Evolutionary conservation across 2,329 filamentous ascomycete species (phyloP).

Genomic region (Gyromitra esculenta): DNA sequence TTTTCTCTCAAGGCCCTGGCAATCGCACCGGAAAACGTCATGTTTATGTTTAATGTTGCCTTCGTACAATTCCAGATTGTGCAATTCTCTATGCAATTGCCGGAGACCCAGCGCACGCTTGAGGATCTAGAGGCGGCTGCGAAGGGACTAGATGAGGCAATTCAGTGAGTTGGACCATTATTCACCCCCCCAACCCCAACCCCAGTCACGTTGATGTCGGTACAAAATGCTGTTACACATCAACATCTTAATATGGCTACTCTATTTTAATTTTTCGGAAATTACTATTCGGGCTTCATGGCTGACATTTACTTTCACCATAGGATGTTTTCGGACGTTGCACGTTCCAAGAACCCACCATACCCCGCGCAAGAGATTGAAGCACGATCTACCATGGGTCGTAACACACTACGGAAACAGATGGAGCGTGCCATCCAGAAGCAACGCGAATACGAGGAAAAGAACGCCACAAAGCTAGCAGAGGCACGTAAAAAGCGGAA

Average conservation of each 20-base stretch:
- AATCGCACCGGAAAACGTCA: slow-evolving; percentile 81
- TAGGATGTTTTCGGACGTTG: slow-evolving; percentile 68
- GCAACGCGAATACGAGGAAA: slow-evolving; percentile 91
- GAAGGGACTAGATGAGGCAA: slow-evolving; percentile 83
- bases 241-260: not conserved
- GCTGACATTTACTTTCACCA: slow-evolving; percentile 31
- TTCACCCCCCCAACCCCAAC: not conserved
- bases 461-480: slow-evolving; percentile 86
- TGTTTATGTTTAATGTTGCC: slow-evolving; percentile 97
- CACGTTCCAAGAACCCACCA: slow-evolving; percentile 73
- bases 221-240: not conserved
- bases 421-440: slow-evolving; percentile 83
- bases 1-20: slow-evolving; percentile 70
- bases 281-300: slow-evolving; percentile 1
- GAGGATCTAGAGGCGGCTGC: slow-evolving; percentile 83
- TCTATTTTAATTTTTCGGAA: not conserved
- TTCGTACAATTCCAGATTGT: slow-evolving; percentile 97
- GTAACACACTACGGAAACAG: slow-evolving; percentile 92
- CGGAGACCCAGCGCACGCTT: slow-evolving; percentile 79
- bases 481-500: slow-evolving; percentile 83
- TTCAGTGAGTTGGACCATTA: slow-evolving; percentile 65
- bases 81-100: slow-evolving; percentile 76
- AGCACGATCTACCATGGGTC: slow-evolving; percentile 95
- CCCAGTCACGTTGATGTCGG: not conserved
- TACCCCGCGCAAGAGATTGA: slow-evolving; percentile 92